Evolutionary conservation across 345 rosid species (phyloP), one percentile per base, ranked within the genome.

Genomic region (Camelina hispida): DNA sequence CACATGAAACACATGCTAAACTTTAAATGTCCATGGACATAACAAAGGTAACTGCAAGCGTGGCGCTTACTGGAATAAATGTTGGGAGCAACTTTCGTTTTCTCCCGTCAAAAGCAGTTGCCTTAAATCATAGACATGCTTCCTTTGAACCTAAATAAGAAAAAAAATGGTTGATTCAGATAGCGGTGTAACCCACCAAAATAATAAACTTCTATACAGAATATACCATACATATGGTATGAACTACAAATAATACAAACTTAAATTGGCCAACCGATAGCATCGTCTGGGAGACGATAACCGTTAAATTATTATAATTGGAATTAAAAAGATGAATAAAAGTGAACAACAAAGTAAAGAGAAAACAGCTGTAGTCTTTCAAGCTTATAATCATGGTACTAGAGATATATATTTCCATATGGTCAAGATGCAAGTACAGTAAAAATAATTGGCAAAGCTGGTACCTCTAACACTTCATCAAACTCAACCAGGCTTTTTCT

Each of bases 381-480:
- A 60, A 43, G 51, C 63, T 42, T 75, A 60, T 50, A 30, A 52
- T 68, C 44, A 38, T 40, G 47, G 52, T 37, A 59, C 15, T 7
- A 25, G 8, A 61, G 5, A 18, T 18, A 43, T 30, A 14, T 53
- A 40, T 43, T 35, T 34, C 15, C 14, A 64, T 32, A 25, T 25
- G 32, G 72, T 35, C 17, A 5, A 48, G 54, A 60, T 25, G 68
- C 48, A 42, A 46, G 30, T 76, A 6, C 69, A 22, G 42, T 61
- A 43, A 62, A 54, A 17, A 28, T 68, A 43, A 32, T 51, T 42
- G 42, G 50, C 52, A 44, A 34, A 25, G 48, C 15, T 48, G 38
- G 37, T 87, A 91, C 98, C 94, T 93, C 97, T 78, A 93, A 69
- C 54, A 93, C 98, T 87, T 93, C 98, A 76, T 93, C 98, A 75